Base-by-base conservation (phyloP, 2,329 filamentous ascomycete species). In the Penicillium sp. region DNA sequence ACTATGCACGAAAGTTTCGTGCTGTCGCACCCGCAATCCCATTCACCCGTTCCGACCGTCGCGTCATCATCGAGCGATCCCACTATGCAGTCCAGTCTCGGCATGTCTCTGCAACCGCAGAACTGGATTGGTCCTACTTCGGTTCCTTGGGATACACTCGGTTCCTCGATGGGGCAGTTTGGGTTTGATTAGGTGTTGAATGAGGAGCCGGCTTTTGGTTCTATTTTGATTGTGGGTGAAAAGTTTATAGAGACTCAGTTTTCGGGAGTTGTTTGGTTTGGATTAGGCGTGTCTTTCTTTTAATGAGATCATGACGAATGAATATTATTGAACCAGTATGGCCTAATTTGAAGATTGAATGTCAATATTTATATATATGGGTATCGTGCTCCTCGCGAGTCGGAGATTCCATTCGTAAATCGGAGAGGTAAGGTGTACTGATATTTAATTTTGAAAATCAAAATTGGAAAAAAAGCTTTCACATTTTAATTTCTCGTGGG, bases 101-200 rank as follows among this genome's bases (percentile, higher is more conserved):
- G 58, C 8, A 27, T 64, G 2, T 64, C 65, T 24, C 54, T 71
- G 27, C 64, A 70, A 31, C 63, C 67, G 8, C 66, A 70, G 42
- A 66, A 68, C 38, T 70, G 69, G 69, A 50, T 71, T n/a, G 59
- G 55, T 14, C 62, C 68, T 11, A 56, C 62, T 6, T 64, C 65
- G 11, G 53, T 69, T 14, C 60, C 63, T 11, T 69, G 67, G 66
- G 63, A 67, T 31, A 44, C 57, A 2, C 10, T 62, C 6, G 51
- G 57, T 7, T 24, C 57, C 14, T 46, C 51, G 0, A 51, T 56
- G 40, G 56, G 51, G 14, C 53, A 55, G 5, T 61, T 48, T 39
- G 46, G 47, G 1, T 62, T 54, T 20, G 58, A 58, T 22, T 43
- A 52, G 39, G 43, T 28, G 13, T 42, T 25, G 38, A 46, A 28